phyloP scores from a whole-genome alignment of 441 rosid species.

The California macrophylla region DNA sequence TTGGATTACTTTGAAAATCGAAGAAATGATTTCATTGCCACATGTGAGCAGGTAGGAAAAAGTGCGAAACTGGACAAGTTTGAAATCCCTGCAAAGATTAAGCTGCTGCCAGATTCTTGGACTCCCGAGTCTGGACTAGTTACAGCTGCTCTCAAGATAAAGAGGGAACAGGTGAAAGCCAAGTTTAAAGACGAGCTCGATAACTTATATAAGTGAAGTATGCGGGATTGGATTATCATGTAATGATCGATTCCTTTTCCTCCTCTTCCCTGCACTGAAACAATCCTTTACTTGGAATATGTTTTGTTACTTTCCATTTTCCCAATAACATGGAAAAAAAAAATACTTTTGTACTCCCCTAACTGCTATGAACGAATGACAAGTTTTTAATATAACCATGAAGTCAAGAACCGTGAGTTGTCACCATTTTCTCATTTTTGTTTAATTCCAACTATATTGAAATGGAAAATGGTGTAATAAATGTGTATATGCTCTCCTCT shows the following conservation, averaged over 20 bases:
- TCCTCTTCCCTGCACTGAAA: background rate
- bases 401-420: too few species aligned
- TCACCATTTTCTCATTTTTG: too few species aligned
- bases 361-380: too few species aligned
- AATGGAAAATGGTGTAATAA: too few species aligned
- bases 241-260: background rate
- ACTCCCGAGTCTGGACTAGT: conserved; percentile 81
- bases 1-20: too few species aligned
- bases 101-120: conserved; percentile 67
- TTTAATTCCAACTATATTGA: too few species aligned
- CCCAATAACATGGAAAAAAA: too few species aligned
- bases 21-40: background rate
- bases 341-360: too few species aligned
- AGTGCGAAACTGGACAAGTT: conserved; percentile 58
- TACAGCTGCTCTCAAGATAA: conserved; percentile 76
- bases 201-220: conserved; percentile 42
- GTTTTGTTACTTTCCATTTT: too few species aligned
- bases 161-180: conserved; percentile 64
- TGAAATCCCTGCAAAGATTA: conserved; percentile 71
- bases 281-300: background rate
- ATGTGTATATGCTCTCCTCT: too few species aligned
- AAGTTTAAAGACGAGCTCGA: conserved; percentile 59
- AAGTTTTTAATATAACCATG: too few species aligned
- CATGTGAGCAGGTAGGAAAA: conserved; percentile 46
- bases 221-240: background rate